Conservation (phyloP, 176 grass and related monocot species). For the Carex scoparia region DNA sequence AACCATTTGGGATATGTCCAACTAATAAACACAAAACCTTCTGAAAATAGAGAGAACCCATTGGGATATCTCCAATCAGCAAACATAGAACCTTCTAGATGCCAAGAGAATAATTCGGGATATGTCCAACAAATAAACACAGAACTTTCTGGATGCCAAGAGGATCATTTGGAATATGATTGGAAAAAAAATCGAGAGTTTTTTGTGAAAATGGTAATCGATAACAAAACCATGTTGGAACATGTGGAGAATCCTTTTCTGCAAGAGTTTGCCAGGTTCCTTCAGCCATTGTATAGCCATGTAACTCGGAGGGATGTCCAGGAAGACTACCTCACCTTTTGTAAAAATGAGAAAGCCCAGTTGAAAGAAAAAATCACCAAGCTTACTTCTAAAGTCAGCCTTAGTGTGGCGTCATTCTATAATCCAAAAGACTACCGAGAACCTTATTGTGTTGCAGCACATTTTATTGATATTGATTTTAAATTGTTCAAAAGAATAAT, state of each 20-base stretch:
- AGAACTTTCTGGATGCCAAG: background rate
- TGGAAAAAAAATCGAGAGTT: background rate
- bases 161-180: background rate
- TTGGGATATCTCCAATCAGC: too few species aligned
- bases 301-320: background rate
- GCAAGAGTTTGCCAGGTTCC: background rate
- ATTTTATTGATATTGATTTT: background rate
- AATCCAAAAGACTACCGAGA: background rate
- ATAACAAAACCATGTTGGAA: background rate
- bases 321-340: background rate
- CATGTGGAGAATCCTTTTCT: slow-evolving; percentile 7
- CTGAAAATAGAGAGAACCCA: too few species aligned
- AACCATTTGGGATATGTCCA: too few species aligned
- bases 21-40: too few species aligned
- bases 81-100: background rate
- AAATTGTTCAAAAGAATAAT: background rate
- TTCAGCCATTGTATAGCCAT: background rate
- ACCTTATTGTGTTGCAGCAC: background rate
- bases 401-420: background rate
- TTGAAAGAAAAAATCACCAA: background rate
- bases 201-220: background rate
- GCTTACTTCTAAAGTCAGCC: slow-evolving; percentile 4
- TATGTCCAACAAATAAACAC: background rate
- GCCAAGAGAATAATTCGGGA: background rate
- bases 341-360: background rate